A percentile compares a stretch with the other conserved stretches of the same genome.
These are phyloP conservation scores for Microbotryum violaceum DNA, from an alignment of 1,284 basidiomycete species.

Conservation along the genomic window DNA sequence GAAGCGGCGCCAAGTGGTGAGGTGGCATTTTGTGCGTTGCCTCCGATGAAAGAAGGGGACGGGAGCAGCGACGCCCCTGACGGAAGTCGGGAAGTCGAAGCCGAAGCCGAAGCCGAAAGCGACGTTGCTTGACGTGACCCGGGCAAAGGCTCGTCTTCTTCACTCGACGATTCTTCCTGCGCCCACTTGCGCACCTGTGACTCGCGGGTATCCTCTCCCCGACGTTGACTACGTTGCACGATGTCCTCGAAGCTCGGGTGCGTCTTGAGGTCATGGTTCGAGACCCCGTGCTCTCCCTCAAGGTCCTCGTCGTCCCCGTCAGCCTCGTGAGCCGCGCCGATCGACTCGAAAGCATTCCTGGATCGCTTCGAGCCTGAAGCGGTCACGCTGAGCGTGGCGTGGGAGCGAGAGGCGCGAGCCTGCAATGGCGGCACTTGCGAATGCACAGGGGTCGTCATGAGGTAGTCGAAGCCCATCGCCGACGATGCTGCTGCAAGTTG, in stretches of 20 bases:
- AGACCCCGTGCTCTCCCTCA: background rate
- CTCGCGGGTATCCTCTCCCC: constrained; percentile 3
- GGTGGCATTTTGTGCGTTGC: background rate
- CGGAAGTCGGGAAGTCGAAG: background rate
- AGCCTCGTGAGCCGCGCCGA: too few species aligned
- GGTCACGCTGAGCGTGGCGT: too few species aligned
- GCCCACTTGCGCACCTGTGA: constrained; percentile 23
- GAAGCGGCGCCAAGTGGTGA: too few species aligned
- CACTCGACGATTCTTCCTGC: constrained; percentile 13
- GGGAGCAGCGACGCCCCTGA: constrained; percentile 1
- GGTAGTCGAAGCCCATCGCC: too few species aligned
- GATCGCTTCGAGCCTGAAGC: too few species aligned
- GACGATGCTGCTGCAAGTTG: too few species aligned
- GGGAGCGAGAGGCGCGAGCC: too few species aligned
- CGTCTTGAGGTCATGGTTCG: background rate
- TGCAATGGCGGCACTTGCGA: too few species aligned
- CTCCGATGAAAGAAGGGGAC: background rate
- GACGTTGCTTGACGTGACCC: constrained; percentile 3
- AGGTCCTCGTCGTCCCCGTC: too few species aligned
- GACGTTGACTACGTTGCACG: constrained; percentile 5
- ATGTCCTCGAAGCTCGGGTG: constrained; percentile 18
- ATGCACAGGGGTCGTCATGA: too few species aligned
- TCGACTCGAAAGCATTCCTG: too few species aligned
- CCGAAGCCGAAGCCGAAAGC: background rate
- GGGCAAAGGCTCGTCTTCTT: constrained; percentile 1